phyloP scores from a whole-genome alignment of 352 stramenopile genomes.

The Peronospora belbahrii region DNA sequence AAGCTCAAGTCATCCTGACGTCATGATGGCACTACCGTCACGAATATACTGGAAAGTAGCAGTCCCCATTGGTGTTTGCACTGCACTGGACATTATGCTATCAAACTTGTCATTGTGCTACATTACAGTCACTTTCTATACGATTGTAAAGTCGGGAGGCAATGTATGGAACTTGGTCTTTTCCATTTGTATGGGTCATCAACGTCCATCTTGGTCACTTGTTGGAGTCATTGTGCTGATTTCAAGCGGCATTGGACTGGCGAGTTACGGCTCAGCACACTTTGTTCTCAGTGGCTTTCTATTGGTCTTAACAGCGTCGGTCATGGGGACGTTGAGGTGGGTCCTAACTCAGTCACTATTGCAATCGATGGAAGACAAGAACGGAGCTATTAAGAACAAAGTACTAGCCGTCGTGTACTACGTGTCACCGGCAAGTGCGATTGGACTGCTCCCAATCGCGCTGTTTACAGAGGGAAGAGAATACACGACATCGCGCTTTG shows the following conservation, averaged over 20 bases:
- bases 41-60: constrained; percentile 56
- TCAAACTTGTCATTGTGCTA: constrained; percentile 83
- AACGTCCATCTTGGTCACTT: constrained; percentile 46
- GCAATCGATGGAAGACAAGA: constrained; percentile 46
- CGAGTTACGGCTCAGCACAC: constrained; percentile 66
- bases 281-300: constrained; percentile 67
- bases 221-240: constrained; percentile 59
- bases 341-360: constrained; percentile 80
- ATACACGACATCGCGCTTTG: constrained; percentile 51
- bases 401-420: constrained; percentile 80
- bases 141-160: constrained; percentile 67
- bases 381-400: constrained; percentile 30
- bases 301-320: constrained; percentile 57
- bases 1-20: constrained; percentile 10
- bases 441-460: constrained; percentile 65
- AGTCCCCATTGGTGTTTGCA: constrained; percentile 72
- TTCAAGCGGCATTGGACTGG: constrained; percentile 58
- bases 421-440: constrained; percentile 64
- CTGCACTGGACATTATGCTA: constrained; percentile 76
- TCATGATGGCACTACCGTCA: constrained; percentile 29
- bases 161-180: constrained; percentile 84
- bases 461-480: constrained; percentile 40
- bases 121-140: constrained; percentile 85
- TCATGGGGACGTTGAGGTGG: constrained; percentile 71
- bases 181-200: constrained; percentile 66